Evolutionary conservation across 2,329 filamentous ascomycete species (phyloP).

Genomic region (Monosporascus sp.): DNA sequence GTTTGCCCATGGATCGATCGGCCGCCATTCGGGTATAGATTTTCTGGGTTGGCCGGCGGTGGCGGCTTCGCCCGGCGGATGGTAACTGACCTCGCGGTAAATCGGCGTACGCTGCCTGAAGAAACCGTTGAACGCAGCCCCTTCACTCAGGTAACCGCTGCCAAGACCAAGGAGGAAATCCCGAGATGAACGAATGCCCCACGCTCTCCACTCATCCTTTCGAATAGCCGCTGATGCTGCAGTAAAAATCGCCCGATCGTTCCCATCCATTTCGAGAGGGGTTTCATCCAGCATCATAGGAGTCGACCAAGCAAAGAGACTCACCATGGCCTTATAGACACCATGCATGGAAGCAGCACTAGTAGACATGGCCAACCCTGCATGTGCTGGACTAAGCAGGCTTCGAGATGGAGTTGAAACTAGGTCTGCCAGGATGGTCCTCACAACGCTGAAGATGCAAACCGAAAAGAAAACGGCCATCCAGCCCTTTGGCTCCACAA

Average conservation of each 20-base stretch:
- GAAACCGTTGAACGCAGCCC: slow-evolving; percentile 36
- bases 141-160: slow-evolving; percentile 33
- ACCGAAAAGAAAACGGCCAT: slow-evolving; percentile 49
- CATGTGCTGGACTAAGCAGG: slow-evolving; percentile 18
- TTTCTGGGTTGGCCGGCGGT: slow-evolving; percentile 31
- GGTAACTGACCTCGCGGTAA: slow-evolving; percentile 25
- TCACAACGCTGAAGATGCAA: slow-evolving; percentile 54
- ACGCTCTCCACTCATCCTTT: slow-evolving; percentile 41
- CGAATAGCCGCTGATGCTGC: slow-evolving; percentile 41
- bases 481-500: slow-evolving; percentile 40
- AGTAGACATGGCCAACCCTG: slow-evolving; percentile 17
- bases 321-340: slow-evolving; percentile 47
- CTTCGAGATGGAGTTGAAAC: slow-evolving; percentile 27
- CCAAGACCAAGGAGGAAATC: slow-evolving; percentile 49
- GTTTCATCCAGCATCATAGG: slow-evolving; percentile 41
- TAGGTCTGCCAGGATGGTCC: slow-evolving; percentile 46
- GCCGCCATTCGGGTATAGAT: slow-evolving; percentile 34
- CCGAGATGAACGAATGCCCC: slow-evolving; percentile 40
- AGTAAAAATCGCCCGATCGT: slow-evolving; percentile 40
- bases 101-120: slow-evolving; percentile 33
- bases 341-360: slow-evolving; percentile 37
- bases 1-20: slow-evolving; percentile 34
- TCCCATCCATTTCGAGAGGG: slow-evolving; percentile 35
- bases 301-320: slow-evolving; percentile 39
- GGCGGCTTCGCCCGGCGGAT: slow-evolving; percentile 28